These are phyloP conservation scores for Alloascoidea hylecoeti DNA, from an alignment of 805 yeast species.

Conservation along the genomic window DNA sequence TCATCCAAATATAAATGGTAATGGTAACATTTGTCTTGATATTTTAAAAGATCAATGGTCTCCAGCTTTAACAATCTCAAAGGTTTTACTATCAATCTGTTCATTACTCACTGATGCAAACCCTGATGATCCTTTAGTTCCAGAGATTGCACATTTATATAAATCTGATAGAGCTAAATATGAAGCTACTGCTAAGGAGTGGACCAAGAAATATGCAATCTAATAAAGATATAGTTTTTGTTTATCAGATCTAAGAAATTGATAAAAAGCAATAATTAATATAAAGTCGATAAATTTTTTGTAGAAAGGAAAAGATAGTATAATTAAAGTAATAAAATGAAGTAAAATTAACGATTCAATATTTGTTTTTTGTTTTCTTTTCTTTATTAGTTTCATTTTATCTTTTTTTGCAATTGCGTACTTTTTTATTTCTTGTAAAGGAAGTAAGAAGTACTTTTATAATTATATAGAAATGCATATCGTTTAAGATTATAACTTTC, in stretches of 20 bases:
- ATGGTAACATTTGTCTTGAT: conserved; percentile 93
- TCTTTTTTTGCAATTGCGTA: no score
- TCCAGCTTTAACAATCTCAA: conserved; percentile 93
- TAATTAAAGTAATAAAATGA: no score
- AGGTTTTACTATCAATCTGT: conserved; percentile 88
- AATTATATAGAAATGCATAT: no score
- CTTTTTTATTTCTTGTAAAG: no score
- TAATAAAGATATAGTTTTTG: conserved; percentile 21
- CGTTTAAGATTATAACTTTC: no score
- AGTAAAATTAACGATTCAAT: no score
- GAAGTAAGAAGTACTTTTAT: no score
- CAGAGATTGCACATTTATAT: conserved; percentile 94
- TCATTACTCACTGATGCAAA: conserved; percentile 95
- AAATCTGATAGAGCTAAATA: conserved; percentile 88
- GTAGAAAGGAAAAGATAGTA: not conserved
- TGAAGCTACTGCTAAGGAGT: conserved; percentile 94
- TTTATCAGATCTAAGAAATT: not conserved
- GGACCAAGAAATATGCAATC: conserved; percentile 98
- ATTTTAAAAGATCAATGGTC: conserved; percentile 98
- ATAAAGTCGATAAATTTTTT: no score
- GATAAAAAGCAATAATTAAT: no score
- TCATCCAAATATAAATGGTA: conserved; percentile 93
- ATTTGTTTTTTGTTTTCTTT: no score
- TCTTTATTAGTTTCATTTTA: no score
- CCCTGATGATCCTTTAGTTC: conserved; percentile 98